Evolutionary conservation across 257 asterid genomes (phyloP), one percentile per base, ranked within the genome.

Genomic region (Jacaranda copaia): DNA sequence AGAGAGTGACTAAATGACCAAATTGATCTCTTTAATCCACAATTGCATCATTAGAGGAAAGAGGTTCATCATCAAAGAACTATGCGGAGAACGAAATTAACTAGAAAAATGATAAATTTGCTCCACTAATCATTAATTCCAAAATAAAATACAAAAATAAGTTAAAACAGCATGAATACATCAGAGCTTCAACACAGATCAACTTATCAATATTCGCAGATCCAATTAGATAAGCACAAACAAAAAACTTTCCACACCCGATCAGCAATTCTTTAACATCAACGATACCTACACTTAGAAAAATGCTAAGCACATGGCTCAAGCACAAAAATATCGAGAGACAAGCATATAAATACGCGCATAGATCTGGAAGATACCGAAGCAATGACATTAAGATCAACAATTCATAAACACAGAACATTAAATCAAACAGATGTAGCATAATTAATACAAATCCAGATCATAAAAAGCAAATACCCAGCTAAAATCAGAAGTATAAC

Each of bases 401-500:
- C 69, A 61, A 7, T 6, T 46, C 19, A n/a, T 25, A 45, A 13
- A 45, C 70, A 16, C 8, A 10, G 7, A 5, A 18, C 63, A 5
- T 6, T 9, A 53, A 1, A 43, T 20, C 12, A 42, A 71, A 59
- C 79, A 77, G 73, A 77, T 77, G 77, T 10, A 55, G 52, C 76
- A 58, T 3, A 46, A 56, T 68, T 51, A 48, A 57, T 66, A 68
- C 67, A 73, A 74, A 60, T 55, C 75, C 75, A 74, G 74, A 77
- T 70, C 80, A 40, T 20, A 35, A 19, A 25, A 56, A 79, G 53
- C 58, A 74, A 76, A 84, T 59, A 39, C 38, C 13, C 3, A 35
- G 59, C 52, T 19, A n/a, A n/a, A 63, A 82, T 51, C 61, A 67
- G 65, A 52, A 39, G 61, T 3, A 20, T 36, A 36, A 10, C 63